Evolutionary conservation across 345 rosid species (phyloP), one percentile per base, ranked within the genome.

Genomic region (Tarenaya hassleriana): DNA sequence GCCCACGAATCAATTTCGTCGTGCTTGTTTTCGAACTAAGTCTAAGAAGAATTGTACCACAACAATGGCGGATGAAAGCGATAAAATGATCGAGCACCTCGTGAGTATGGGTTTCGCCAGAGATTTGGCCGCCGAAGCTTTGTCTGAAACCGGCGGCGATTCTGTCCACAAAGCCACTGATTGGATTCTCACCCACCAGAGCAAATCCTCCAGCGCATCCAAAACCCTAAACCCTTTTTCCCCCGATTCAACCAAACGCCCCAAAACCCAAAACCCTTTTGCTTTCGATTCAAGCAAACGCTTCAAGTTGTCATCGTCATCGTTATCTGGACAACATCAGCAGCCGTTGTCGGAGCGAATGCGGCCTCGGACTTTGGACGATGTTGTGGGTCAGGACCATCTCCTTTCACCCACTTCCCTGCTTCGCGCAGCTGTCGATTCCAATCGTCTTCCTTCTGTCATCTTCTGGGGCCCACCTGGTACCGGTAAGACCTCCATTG

Each of bases 401-500:
- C 78, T 82, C 46, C 75, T 88, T 48, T 70, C 77, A 4, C 74
- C 58, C 42, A 50, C 63, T 27, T 77, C 89, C 10, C 65, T 80
- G 45, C 79, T 84, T 62, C 79, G 73, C 42, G 76, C 86, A 9
- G 78, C 94, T 43, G 63, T 80, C 19, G 62, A 69, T 0, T 64
- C 72, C 41, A 75, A 72, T 24, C 77, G 83, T 34, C 75, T 88
- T 46, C 94, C 94, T 48, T 88, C 94, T 4, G 58, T 88, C 2
- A 40, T 84, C 56, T 75, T 88, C 27, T 84, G 96, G 96, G 96
- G 94, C 0, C 96, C 94, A 3, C 88, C 96, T 15, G 94, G 94
- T 4, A 74, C 90, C 0, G 96, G 96, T n/a, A 88, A 88, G 75
- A 84, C 96, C 64, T 82, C 94, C 16, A 61, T 84, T 42, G 91